Base-by-base conservation (phyloP, 2,329 filamentous ascomycete species). In the Periconia sp. region DNA sequence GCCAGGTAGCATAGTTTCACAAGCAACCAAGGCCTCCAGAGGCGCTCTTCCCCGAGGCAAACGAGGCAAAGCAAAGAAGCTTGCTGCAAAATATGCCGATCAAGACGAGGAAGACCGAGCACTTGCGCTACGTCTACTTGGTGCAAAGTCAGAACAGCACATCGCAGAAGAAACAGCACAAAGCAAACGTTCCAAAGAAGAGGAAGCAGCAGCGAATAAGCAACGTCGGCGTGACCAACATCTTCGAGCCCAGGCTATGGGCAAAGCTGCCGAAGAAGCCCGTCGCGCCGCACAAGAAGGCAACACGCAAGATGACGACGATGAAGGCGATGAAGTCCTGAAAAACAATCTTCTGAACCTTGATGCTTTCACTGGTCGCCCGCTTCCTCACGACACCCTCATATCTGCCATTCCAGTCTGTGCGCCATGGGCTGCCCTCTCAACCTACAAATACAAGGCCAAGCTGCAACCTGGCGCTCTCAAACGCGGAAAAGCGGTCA, bases 401-500 rank as follows among this genome's bases (percentile, higher is more conserved):
- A 75, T 93, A 9, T 81, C 82, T 43, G 84, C 83, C 0, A 80
- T 87, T 46, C 83, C 85, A 1, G 77, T 87, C 7, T 85, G 83
- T 50, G 85, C 85, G 10, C 85, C 85, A 1, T 87, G 85, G 85
- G 76, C 78, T n/a, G 81, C 85, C 0, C 71, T 87, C 50, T 76
- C 80, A 75, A 84, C 83, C 52, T 90, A 89, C 76, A 97, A 97
- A 76, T 97, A 97, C 79, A 95, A 95, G 74, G 90, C 87, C 50
- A 99, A 99, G 79, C 74, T 99, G 64, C 94, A 97, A 75, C 94
- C 94, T 0, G 94, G 94, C 0, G 76, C 86, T 0, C 82, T 88
- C 59, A 99, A 97, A 81, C 96, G 96, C 77, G 93, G 94, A 10
- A 97, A 97, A 72, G 92, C 92, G 0, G 86, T 96, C 45, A 91